Conservation (phyloP, 2,329 filamentous ascomycete genomes). For the Anthostomella pinea region DNA sequence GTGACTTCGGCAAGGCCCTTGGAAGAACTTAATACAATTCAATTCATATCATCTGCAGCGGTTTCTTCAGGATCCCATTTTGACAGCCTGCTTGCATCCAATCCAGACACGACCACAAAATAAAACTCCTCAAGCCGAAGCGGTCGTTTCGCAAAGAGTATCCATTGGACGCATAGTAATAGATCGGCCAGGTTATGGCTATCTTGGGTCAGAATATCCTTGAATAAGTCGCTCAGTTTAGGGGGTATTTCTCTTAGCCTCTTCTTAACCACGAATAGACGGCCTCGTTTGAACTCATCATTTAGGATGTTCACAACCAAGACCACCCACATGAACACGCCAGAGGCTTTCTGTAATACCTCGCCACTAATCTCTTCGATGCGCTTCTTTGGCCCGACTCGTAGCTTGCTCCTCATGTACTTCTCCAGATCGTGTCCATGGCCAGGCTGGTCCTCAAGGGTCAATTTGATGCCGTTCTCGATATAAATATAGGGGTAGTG, state of each 20-base stretch:
- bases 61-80: background rate
- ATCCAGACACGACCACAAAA: constrained; percentile 3
- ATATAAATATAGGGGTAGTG: constrained; percentile 33
- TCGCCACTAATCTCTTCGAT: background rate
- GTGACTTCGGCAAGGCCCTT: constrained; percentile 50
- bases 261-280: background rate
- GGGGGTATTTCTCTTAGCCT: constrained; percentile 3
- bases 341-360: constrained; percentile 5
- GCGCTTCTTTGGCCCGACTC: background rate
- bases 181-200: background rate
- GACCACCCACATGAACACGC: constrained; percentile 11
- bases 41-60: constrained; percentile 20
- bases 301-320: constrained; percentile 7
- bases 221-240: constrained; percentile 3
- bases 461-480: background rate
- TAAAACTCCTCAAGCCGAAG: constrained; percentile 1
- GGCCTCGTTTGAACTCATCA: constrained; percentile 2
- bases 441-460: constrained; percentile 2
- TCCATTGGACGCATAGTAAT: constrained; percentile 9
- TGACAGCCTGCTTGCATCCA: background rate
- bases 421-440: constrained; percentile 3
- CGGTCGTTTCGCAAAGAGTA: constrained; percentile 1
- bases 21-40: constrained; percentile 40
- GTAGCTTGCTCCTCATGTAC: background rate
- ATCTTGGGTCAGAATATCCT: constrained; percentile 6